These are phyloP conservation scores for Chaetoceros tenuissimus DNA, from an alignment of 108 stramenopile genomes.

Conservation along the genomic window DNA sequence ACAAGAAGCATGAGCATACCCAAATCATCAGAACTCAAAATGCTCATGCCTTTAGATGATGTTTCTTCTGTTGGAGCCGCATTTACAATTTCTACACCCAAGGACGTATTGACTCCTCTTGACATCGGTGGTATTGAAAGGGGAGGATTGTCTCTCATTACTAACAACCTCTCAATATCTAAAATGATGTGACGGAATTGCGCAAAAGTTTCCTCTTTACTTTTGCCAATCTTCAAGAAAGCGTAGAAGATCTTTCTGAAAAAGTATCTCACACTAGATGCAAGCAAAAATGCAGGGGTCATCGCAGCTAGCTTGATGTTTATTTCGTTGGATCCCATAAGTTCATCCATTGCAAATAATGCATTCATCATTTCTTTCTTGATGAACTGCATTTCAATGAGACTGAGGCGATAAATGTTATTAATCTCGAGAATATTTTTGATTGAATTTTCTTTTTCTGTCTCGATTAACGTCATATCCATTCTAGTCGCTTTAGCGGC, in stretches of 20 bases:
- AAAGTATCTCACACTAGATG: slow-evolving; percentile 29
- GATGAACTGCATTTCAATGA: slow-evolving; percentile 90
- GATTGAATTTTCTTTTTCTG: slow-evolving; percentile 67
- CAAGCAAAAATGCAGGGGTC: slow-evolving; percentile 68
- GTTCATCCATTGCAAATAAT: slow-evolving; percentile 80
- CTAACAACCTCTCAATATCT: slow-evolving; percentile 77
- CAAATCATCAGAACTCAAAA: slow-evolving; percentile 56
- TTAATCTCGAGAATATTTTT: slow-evolving; percentile 72
- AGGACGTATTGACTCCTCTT: slow-evolving; percentile 7
- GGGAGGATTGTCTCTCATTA: slow-evolving; percentile 83
- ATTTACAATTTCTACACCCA: not conserved
- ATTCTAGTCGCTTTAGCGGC: slow-evolving; percentile 43
- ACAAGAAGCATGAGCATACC: slow-evolving; percentile 88
- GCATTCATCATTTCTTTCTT: slow-evolving; percentile 90
- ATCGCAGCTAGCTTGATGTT: slow-evolving; percentile 83
- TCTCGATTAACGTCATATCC: slow-evolving; percentile 79
- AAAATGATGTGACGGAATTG: slow-evolving; percentile 62
- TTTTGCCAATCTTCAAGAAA: slow-evolving; percentile 59
- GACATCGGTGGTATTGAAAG: slow-evolving; percentile 22
- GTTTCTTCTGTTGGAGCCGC: not conserved
- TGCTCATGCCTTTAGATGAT: slow-evolving; percentile 7
- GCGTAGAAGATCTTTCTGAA: slow-evolving; percentile 62
- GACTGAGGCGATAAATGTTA: slow-evolving; percentile 69
- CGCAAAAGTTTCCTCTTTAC: slow-evolving; percentile 61
- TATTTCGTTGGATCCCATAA: slow-evolving; percentile 78